These are phyloP conservation scores for Tilletia caries DNA, from an alignment of 1,284 basidiomycete species.

Conservation along the genomic window DNA sequence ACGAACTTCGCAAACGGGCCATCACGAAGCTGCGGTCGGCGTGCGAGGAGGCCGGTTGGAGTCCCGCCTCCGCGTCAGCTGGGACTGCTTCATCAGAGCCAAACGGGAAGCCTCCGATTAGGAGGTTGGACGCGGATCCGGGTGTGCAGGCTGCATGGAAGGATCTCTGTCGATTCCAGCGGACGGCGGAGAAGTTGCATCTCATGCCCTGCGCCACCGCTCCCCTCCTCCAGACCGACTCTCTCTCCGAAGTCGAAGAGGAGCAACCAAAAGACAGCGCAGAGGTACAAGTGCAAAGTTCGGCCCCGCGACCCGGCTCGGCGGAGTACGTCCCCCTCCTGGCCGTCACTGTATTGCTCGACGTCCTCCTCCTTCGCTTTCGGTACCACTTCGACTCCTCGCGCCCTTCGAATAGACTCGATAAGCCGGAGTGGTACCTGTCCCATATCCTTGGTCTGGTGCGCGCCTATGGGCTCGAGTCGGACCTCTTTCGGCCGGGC, in stretches of 20 bases:
- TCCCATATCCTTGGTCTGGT: slow-evolving; percentile 73
- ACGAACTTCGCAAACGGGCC: slow-evolving; percentile 21
- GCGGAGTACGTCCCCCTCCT: slow-evolving; percentile 41
- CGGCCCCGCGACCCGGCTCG: slow-evolving; percentile 27
- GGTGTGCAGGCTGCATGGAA: slow-evolving; percentile 15
- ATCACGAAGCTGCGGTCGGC: slow-evolving; percentile 23
- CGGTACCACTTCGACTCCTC: slow-evolving; percentile 90
- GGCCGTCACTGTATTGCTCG: slow-evolving; percentile 71
- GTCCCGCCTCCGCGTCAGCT: slow-evolving; percentile 2
- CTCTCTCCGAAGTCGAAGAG: background rate
- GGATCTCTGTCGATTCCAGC: slow-evolving; percentile 32
- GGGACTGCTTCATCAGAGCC: background rate
- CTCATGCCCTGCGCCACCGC: slow-evolving; percentile 11
- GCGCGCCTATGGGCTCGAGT: slow-evolving; percentile 54
- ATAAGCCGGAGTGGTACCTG: slow-evolving; percentile 97
- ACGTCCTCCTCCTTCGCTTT: slow-evolving; percentile 80
- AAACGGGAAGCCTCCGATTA: background rate
- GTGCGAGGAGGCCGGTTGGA: slow-evolving; percentile 27
- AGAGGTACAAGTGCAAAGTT: no score
- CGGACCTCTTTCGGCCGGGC: slow-evolving; percentile 66
- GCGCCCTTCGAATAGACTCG: slow-evolving; percentile 81
- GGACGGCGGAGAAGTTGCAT: slow-evolving; percentile 29
- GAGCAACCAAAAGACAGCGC: slow-evolving; percentile 13
- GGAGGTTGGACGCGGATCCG: background rate
- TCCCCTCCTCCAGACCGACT: slow-evolving; percentile 18